Conservation (phyloP, 805 yeast genomes). For the Starmerella lactis-condensi region DNA sequence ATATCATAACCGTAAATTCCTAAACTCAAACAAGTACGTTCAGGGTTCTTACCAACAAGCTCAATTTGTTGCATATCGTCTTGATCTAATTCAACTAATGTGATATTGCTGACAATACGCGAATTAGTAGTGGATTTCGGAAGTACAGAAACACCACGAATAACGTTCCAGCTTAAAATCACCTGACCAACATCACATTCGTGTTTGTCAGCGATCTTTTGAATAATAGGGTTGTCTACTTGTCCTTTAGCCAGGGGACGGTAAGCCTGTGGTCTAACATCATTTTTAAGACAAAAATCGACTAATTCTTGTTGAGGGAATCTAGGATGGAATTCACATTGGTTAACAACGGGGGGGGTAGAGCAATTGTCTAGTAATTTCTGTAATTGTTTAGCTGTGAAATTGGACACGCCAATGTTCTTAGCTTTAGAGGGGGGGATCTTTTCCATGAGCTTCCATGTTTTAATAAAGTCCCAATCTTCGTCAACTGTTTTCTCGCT, state of each 20-base stretch:
- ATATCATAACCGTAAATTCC: conserved; percentile 11
- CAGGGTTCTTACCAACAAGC: conserved; percentile 16
- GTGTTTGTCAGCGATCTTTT: conserved; percentile 41
- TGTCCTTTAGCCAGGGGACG: conserved; percentile 53
- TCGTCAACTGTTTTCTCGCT: conserved; percentile 17
- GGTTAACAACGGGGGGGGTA: conserved; percentile 48
- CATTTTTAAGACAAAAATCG: conserved; percentile 33
- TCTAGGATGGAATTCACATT: conserved; percentile 57
- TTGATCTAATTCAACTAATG: conserved; percentile 25
- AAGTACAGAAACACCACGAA: conserved; percentile 40
- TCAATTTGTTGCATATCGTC: conserved; percentile 27
- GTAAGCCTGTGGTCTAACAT: conserved; percentile 48
- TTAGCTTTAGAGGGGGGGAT: conserved; percentile 33
- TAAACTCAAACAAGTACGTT: conserved; percentile 7
- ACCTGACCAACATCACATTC: conserved; percentile 36
- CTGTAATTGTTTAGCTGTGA: conserved; percentile 33
- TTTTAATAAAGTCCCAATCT: conserved; percentile 30
- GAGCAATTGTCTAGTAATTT: conserved; percentile 30
- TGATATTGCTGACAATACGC: conserved; percentile 33
- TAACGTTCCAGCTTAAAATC: conserved; percentile 43
- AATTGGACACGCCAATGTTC: conserved; percentile 60
- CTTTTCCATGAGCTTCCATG: conserved; percentile 43
- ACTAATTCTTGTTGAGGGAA: conserved; percentile 46
- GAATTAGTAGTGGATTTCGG: conserved; percentile 57
- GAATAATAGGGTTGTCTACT: conserved; percentile 32